Evolutionary conservation across 331 rosid species (phyloP), one percentile per base, ranked within the genome.

Genomic region (Malus hybrid): DNA sequence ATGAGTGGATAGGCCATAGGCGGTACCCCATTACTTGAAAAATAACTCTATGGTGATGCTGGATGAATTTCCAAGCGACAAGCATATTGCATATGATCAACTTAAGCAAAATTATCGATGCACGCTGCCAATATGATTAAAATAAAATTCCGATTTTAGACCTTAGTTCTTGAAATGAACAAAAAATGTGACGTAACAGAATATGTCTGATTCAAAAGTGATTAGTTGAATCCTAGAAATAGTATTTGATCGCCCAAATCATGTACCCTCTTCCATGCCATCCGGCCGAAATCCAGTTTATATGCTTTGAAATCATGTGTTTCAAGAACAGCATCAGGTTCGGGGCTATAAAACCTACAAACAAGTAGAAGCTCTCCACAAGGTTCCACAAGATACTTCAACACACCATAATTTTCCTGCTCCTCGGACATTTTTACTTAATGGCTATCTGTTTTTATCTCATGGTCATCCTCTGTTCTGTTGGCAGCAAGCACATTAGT

Each of bases 191-290:
- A 36, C 0, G 3, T 36, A 36, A 36, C 10, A 0, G 42, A 2
- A 0, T 8, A 36, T 36, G 42, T 36, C 42, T 36, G 42, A 36
- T 36, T 36, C 42, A 36, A 36, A 36, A 36, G 1, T 36, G 42
- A 36, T 36, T 36, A 2, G 10, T 36, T 36, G 42, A 36, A 36
- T 36, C 90, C 92, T 48, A 90, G 20, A 75, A 84, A 90, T 22
- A 88, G 44, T 67, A 81, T 74, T 65, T 4, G 78, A 76, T 81
- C 83, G 32, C 84, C 76, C 65, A 87, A 80, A 78, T 69, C 74
- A 52, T 80, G 83, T 14, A 88, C 80, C 78, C 69, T 81, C 73
- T 85, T 70, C 96, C 91, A 90, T 1, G 81, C 80, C 75, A 61
- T 77, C 36, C 69, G 54, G 67, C 65, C 27, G 46, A 68, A 65